Evolutionary conservation across 2,329 filamentous ascomycete genomes (phyloP).

Genomic region (Chrysoporthe cubensis): DNA sequence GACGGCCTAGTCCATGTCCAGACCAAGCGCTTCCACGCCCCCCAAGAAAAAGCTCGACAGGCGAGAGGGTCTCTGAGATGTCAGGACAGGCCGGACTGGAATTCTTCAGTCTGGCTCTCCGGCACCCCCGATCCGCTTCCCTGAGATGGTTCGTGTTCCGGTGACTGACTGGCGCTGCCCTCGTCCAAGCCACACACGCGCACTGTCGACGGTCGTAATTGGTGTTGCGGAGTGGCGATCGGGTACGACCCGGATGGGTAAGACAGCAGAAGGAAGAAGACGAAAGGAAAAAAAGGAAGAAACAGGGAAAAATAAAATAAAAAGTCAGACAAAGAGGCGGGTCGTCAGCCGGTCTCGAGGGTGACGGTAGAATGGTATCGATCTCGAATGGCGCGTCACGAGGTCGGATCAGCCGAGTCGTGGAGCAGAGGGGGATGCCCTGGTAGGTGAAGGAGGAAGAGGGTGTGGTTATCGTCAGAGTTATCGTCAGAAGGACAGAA

Average conservation of each 20-base stretch:
- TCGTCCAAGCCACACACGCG: not conserved
- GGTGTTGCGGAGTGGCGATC: not conserved
- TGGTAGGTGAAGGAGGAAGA: not conserved
- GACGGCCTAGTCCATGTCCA: slow-evolving; percentile 2
- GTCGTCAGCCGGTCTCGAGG: not conserved
- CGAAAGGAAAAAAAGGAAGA: not conserved
- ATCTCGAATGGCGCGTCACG: not conserved
- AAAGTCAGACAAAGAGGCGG: not conserved
- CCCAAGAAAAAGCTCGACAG: not conserved
- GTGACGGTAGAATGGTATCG: not conserved
- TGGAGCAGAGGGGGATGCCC: not conserved
- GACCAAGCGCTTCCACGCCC: not conserved
- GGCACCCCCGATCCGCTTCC: not conserved
- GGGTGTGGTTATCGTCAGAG: slow-evolving; percentile 11
- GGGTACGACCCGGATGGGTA: not conserved
- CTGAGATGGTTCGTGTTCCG: not conserved
- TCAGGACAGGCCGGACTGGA: not conserved
- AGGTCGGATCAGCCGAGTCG: not conserved
- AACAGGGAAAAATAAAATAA: no score
- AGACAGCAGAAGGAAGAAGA: not conserved
- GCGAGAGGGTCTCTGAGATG: not conserved
- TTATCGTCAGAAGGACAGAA: slow-evolving; percentile 14
- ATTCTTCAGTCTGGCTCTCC: not conserved
- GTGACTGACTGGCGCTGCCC: not conserved
- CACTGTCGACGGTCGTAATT: slow-evolving; percentile 1